Conservation (phyloP, 129 eudicot species). For the Lactuca sativa region DNA sequence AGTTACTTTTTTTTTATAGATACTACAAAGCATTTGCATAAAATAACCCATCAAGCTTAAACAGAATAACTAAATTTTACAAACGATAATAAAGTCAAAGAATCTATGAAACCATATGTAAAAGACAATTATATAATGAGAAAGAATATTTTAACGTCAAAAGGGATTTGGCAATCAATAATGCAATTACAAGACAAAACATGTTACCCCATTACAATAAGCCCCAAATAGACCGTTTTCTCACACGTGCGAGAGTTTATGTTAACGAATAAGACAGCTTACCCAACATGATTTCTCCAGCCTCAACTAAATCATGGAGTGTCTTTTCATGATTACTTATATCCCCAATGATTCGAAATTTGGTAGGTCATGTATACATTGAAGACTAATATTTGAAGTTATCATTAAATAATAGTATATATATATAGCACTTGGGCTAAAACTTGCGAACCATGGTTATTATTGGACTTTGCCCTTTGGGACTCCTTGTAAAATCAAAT, state of each 20-base stretch:
- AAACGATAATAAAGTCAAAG: not conserved
- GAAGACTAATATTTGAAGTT: not conserved
- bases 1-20: not conserved
- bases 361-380: not conserved
- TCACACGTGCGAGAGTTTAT: constrained; percentile 33
- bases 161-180: constrained; percentile 24
- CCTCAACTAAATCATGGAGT: not conserved
- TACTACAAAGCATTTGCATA: too few species aligned
- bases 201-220: constrained; percentile 28
- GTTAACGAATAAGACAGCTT: constrained; percentile 31
- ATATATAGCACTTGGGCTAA: too few species aligned
- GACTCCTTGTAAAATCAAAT: too few species aligned
- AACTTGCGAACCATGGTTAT: too few species aligned
- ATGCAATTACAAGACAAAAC: constrained; percentile 29
- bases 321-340: not conserved
- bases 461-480: too few species aligned
- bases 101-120: not conserved
- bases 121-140: not conserved
- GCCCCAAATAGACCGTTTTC: constrained; percentile 17
- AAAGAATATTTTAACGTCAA: constrained; percentile 21
- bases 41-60: too few species aligned
- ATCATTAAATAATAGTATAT: too few species aligned
- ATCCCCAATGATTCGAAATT: not conserved
- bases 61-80: too few species aligned
- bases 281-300: constrained; percentile 13